Conservation (phyloP, 805 yeast species). For the Candida vaughaniae region DNA sequence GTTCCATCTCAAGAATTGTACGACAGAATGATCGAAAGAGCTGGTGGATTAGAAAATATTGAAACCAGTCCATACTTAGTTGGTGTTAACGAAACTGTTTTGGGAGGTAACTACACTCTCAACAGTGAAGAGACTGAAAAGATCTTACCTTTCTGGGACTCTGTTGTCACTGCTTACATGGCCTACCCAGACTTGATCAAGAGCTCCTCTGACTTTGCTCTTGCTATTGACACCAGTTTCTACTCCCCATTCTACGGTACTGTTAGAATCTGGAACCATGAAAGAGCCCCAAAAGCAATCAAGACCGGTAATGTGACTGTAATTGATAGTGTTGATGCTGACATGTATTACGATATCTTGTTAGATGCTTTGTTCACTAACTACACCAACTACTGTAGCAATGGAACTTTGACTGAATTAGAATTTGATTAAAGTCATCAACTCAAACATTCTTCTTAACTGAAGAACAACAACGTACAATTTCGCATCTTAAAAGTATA, state of each 20-base stretch:
- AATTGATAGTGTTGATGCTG: conserved; percentile 30
- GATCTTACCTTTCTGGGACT: conserved; percentile 45
- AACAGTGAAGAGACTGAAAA: conserved; percentile 24
- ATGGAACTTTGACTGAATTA: conserved; percentile 9
- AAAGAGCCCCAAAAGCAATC: conserved; percentile 34
- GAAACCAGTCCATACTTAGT: conserved; percentile 25
- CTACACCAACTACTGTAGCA: conserved; percentile 38
- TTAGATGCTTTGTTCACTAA: conserved; percentile 32
- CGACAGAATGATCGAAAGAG: conserved; percentile 32
- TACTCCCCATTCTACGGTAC: conserved; percentile 44
- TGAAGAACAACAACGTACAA: no score
- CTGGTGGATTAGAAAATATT: conserved; percentile 31
- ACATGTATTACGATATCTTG: conserved; percentile 26
- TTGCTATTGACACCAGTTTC: conserved; percentile 40
- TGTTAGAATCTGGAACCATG: conserved; percentile 36
- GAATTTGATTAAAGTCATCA: conserved; percentile 2
- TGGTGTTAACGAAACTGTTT: conserved; percentile 27
- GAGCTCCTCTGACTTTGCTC: conserved; percentile 26
- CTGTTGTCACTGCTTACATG: conserved; percentile 38
- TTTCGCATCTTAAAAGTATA: no score
- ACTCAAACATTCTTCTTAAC: no score
- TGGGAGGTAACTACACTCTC: conserved; percentile 32
- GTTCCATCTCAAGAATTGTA: conserved; percentile 39
- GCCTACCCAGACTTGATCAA: conserved; percentile 34
- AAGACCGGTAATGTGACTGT: conserved; percentile 37